Conservation (phyloP, 2,329 filamentous ascomycete species). For the Sarocladium strictum region DNA sequence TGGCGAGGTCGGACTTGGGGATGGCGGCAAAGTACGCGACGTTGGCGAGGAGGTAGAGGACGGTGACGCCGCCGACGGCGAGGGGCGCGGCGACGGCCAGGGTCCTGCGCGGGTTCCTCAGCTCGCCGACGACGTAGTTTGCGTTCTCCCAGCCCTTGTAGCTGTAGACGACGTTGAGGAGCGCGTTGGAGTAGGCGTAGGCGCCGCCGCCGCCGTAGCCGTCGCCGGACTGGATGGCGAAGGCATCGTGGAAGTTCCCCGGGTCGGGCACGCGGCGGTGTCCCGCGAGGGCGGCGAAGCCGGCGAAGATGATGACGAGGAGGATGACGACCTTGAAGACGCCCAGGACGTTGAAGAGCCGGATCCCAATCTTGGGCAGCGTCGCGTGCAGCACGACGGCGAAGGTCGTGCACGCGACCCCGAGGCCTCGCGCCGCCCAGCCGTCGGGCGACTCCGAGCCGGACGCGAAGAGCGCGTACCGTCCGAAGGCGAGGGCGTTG, state of each 20-base stretch:
- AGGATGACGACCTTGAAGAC: conserved; percentile 56
- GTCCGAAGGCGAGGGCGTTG: conserved; percentile 53
- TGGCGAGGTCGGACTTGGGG: conserved; percentile 49
- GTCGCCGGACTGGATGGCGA: conserved; percentile 36
- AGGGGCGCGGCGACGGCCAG: conserved; percentile 50
- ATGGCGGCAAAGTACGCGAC: conserved; percentile 61
- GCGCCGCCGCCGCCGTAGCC: conserved; percentile 42
- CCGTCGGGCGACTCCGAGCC: conserved; percentile 40
- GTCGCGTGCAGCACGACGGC: conserved; percentile 45
- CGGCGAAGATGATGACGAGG: conserved; percentile 55
- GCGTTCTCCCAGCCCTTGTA: conserved; percentile 61
- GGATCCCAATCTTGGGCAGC: conserved; percentile 51
- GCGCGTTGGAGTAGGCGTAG: conserved; percentile 49
- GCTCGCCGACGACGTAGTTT: conserved; percentile 55
- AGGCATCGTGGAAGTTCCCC: conserved; percentile 52
- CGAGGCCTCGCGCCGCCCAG: conserved; percentile 53
- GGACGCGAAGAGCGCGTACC: conserved; percentile 50
- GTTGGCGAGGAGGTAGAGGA: conserved; percentile 58
- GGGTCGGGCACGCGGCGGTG: conserved; percentile 42
- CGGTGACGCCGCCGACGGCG: conserved; percentile 51
- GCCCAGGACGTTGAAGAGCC: conserved; percentile 52
- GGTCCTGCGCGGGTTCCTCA: conserved; percentile 49
- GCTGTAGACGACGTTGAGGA: conserved; percentile 54
- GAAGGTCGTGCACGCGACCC: conserved; percentile 47
- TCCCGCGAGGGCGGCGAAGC: conserved; percentile 50